Conservation (phyloP, 192 early-diverging fungal species). For the Coemansia brasiliensis region DNA sequence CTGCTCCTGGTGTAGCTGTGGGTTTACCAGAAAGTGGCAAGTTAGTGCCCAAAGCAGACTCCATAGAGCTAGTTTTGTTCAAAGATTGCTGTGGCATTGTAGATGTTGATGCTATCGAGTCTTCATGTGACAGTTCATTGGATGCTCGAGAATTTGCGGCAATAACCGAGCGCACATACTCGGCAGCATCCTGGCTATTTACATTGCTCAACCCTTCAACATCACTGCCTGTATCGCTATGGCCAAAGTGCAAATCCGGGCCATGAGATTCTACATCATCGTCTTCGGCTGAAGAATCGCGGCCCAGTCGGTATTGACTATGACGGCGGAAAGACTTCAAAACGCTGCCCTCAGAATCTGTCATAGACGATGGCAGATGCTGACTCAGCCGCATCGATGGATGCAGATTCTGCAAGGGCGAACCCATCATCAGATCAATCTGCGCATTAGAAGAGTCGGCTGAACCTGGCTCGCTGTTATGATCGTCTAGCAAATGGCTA, state of each 20-base stretch:
- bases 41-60: conserved; percentile 17
- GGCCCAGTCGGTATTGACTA: conserved; percentile 18
- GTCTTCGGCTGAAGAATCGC: conserved; percentile 38
- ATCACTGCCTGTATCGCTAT: conserved; percentile 46
- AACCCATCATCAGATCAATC: conserved; percentile 36
- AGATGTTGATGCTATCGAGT: conserved; percentile 18
- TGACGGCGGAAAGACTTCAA: conserved; percentile 26
- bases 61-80: conserved; percentile 31
- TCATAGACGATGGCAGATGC: conserved; percentile 11
- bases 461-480: conserved; percentile 5
- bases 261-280: conserved; percentile 40
- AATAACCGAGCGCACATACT: conserved; percentile 28
- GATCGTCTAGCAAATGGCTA: conserved; percentile 14
- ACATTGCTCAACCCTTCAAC: conserved; percentile 17
- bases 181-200: conserved; percentile 21
- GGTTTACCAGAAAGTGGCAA: not conserved
- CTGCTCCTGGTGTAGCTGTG: not conserved
- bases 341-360: conserved; percentile 31
- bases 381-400: conserved; percentile 11
- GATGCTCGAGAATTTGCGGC: conserved; percentile 6
- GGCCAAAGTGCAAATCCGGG: conserved; percentile 52
- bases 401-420: conserved; percentile 32
- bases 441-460: conserved; percentile 19
- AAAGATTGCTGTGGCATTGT: conserved; percentile 16
- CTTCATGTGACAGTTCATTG: conserved; percentile 15